A percentile compares a stretch with the other conserved stretches of the same genome.
phyloP scores from a whole-genome alignment of 2,329 filamentous ascomycete genomes.

The Rhynchosporium graminicola region DNA sequence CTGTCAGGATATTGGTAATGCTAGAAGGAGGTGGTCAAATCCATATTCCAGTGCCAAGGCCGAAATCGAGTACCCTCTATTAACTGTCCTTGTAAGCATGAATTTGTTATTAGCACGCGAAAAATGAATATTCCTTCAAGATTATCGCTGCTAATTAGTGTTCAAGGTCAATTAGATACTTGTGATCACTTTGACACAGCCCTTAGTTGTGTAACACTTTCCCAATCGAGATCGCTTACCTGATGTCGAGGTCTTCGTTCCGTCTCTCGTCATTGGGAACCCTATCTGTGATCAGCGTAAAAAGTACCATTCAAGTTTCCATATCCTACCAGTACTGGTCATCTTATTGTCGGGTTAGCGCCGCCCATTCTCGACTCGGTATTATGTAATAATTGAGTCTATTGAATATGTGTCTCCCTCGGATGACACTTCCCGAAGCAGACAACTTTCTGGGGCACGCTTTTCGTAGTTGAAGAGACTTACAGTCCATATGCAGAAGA shows the following conservation, averaged over 20 bases:
- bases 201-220: not conserved
- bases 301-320: not conserved
- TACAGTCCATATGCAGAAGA: slow-evolving; percentile 21
- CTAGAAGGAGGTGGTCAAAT: slow-evolving; percentile 15
- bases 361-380: slow-evolving; percentile 48
- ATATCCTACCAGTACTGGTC: slow-evolving; percentile 41
- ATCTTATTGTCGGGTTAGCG: slow-evolving; percentile 50
- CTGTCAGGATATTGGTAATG: not conserved
- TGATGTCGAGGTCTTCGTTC: slow-evolving; percentile 37
- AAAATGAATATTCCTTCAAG: too few species aligned
- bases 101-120: not conserved
- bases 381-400: slow-evolving; percentile 37
- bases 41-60: slow-evolving; percentile 49
- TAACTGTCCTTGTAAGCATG: slow-evolving; percentile 14
- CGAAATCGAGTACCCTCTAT: slow-evolving; percentile 44
- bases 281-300: slow-evolving; percentile 24
- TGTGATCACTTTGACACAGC: slow-evolving; percentile 37
- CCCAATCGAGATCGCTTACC: slow-evolving; percentile 17
- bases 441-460: not conserved
- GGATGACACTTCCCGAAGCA: slow-evolving; percentile 1
- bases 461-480: not conserved
- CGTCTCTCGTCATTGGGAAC: slow-evolving; percentile 39
- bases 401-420: slow-evolving; percentile 40
- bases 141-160: slow-evolving; percentile 26
- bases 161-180: slow-evolving; percentile 33